phyloP scores from a whole-genome alignment of 1,284 basidiomycete species.

The Entoloma clypeatum region DNA sequence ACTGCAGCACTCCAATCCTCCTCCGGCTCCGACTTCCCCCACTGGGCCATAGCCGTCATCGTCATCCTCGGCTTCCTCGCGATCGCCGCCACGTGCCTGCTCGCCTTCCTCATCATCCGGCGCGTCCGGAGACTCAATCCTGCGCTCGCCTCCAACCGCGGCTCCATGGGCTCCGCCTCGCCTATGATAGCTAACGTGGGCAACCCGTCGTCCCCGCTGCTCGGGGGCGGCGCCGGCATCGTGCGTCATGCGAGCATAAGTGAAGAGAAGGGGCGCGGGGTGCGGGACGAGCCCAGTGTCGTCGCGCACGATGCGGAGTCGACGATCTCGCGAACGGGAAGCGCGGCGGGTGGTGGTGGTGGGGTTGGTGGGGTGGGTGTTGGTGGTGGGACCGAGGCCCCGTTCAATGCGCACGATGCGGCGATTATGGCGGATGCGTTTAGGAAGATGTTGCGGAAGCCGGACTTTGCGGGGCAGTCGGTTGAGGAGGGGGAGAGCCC shows the following conservation, averaged over 20 bases:
- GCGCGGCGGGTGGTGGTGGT: conserved; percentile 46
- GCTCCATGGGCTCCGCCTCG: conserved; percentile 71
- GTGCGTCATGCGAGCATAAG: conserved; percentile 24
- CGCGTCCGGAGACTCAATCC: conserved; percentile 52
- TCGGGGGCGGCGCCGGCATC: conserved; percentile 35
- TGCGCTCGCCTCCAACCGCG: conserved; percentile 51
- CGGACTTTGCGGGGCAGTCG: conserved; percentile 66
- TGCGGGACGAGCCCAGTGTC: conserved; percentile 41
- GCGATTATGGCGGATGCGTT: conserved; percentile 88
- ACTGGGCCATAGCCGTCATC: conserved; percentile 87
- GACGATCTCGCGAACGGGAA: conserved; percentile 58
- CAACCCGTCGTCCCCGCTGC: conserved; percentile 46
- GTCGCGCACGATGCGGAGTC: conserved; percentile 63
- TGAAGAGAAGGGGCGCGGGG: conserved; percentile 21
- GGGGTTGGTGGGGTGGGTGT: too few species aligned
- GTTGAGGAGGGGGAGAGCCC: conserved; percentile 68
- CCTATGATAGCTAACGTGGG: conserved; percentile 72
- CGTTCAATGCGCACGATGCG: conserved; percentile 77
- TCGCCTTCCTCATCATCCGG: conserved; percentile 68
- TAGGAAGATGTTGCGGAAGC: conserved; percentile 76
- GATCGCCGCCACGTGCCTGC: conserved; percentile 60
- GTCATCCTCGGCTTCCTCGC: conserved; percentile 79
- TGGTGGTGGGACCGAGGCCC: too few species aligned
- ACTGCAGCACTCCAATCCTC: conserved; percentile 19
- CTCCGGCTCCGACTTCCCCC: conserved; percentile 51